phyloP scores from a whole-genome alignment of 1,284 basidiomycete species.

The Malassezia globosa region DNA sequence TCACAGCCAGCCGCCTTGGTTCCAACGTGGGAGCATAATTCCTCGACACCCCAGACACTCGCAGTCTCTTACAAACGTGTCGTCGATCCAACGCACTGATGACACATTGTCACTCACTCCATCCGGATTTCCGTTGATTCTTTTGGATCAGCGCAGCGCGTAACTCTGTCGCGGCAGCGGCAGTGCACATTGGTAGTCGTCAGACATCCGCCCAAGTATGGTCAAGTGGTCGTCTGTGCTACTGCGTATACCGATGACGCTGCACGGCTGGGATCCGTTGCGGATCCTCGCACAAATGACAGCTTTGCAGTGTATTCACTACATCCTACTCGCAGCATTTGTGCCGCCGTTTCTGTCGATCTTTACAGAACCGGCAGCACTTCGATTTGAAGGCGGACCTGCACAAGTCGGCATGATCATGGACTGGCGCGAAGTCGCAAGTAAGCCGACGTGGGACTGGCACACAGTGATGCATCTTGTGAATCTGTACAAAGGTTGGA shows the following conservation, averaged over 20 bases:
- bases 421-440: slow-evolving; percentile 89
- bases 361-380: slow-evolving; percentile 50
- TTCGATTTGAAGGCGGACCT: slow-evolving; percentile 74
- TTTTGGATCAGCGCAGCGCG: too few relatives aligned
- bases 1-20: too few relatives aligned
- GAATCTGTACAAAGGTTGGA: slow-evolving; percentile 9
- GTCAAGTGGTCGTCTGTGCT: neutral
- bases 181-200: slow-evolving; percentile 12
- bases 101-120: too few relatives aligned
- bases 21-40: too few relatives aligned
- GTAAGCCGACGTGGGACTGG: slow-evolving; percentile 53
- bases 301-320: slow-evolving; percentile 12
- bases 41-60: too few relatives aligned
- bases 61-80: too few relatives aligned
- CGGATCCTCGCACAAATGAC: slow-evolving; percentile 16
- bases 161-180: neutral
- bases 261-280: slow-evolving; percentile 18
- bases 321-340: slow-evolving; percentile 17
- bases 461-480: slow-evolving; percentile 23
- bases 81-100: neutral
- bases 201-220: too few relatives aligned
- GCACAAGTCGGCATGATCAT: slow-evolving; percentile 80
- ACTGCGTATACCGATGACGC: slow-evolving; percentile 14
- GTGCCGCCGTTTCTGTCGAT: slow-evolving; percentile 17
- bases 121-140: too few relatives aligned